Evolutionary conservation across 352 stramenopile species (phyloP).

Genomic region (Thraustotheca clavata): DNA sequence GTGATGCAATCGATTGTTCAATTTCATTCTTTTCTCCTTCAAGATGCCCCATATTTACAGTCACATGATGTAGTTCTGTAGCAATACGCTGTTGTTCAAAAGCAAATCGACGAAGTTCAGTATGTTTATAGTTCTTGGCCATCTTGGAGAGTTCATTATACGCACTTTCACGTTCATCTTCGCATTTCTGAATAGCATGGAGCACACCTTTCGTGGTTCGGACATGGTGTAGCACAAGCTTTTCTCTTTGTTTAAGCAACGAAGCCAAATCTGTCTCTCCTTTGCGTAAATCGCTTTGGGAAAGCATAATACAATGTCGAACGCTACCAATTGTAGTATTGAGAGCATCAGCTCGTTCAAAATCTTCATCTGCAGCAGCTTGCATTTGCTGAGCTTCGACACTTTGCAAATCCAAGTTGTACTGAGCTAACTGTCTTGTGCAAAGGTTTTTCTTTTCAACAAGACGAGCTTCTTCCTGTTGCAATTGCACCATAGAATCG

Average conservation of each 20-base stretch:
- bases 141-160: conserved; percentile 39
- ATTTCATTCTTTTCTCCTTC: conserved; percentile 65
- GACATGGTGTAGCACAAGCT: conserved; percentile 67
- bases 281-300: conserved; percentile 70
- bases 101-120: conserved; percentile 68
- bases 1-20: conserved; percentile 61
- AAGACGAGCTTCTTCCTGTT: conserved; percentile 64
- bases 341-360: conserved; percentile 72
- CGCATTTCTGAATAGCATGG: conserved; percentile 67
- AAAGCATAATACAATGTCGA: conserved; percentile 68
- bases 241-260: conserved; percentile 70
- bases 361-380: conserved; percentile 73
- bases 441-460: conserved; percentile 58
- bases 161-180: conserved; percentile 56
- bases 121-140: conserved; percentile 59
- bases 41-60: conserved; percentile 60
- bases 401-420: conserved; percentile 64
- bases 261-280: conserved; percentile 57
- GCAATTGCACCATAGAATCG: conserved; percentile 49
- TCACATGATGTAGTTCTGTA: conserved; percentile 58
- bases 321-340: conserved; percentile 77
- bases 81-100: conserved; percentile 39
- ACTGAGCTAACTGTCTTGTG: conserved; percentile 60
- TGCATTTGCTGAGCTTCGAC: conserved; percentile 78
- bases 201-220: conserved; percentile 60